These are phyloP conservation scores for Hericium erinaceus DNA, from an alignment of 768 basidiomycete genomes.

Conservation along the genomic window DNA sequence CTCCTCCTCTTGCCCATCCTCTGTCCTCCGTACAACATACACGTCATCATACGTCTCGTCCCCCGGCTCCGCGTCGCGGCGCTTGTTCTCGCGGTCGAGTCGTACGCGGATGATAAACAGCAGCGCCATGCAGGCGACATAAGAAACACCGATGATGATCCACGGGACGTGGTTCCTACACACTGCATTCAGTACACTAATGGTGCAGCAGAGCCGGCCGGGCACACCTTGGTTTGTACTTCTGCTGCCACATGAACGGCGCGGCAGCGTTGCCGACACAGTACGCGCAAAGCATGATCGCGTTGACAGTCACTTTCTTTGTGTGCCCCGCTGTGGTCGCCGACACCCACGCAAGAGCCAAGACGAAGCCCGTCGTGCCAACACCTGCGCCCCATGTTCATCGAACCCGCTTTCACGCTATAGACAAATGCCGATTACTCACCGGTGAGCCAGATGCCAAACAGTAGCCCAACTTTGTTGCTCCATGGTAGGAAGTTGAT, in stretches of 20 bases:
- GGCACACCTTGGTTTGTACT: conserved; percentile 41
- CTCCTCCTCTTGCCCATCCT: conserved; percentile 43
- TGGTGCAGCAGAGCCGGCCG: no score
- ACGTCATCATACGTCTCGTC: conserved; percentile 51
- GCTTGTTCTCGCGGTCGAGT: conserved; percentile 52
- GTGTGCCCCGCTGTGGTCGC: conserved; percentile 64
- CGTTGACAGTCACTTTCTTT: conserved; percentile 63
- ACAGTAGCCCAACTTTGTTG: conserved; percentile 57
- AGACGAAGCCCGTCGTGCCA: conserved; percentile 48
- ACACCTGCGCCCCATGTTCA: conserved; percentile 14
- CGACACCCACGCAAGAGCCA: conserved; percentile 56
- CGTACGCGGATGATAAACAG: conserved; percentile 41
- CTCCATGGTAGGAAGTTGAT: conserved; percentile 57
- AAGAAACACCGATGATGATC: conserved; percentile 65
- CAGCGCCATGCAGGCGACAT: conserved; percentile 39
- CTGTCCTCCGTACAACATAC: conserved; percentile 42
- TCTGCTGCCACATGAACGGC: conserved; percentile 69
- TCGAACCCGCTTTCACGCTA: no score
- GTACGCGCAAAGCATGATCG: conserved; percentile 67
- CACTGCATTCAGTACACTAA: no score
- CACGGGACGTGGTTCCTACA: conserved; percentile 60
- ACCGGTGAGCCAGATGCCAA: conserved; percentile 45
- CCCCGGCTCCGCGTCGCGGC: conserved; percentile 46
- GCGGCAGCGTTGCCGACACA: conserved; percentile 56
- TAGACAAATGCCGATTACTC: no score